phyloP scores from a whole-genome alignment of 2,329 filamentous ascomycete species.

The Ophiobolus disseminans region DNA sequence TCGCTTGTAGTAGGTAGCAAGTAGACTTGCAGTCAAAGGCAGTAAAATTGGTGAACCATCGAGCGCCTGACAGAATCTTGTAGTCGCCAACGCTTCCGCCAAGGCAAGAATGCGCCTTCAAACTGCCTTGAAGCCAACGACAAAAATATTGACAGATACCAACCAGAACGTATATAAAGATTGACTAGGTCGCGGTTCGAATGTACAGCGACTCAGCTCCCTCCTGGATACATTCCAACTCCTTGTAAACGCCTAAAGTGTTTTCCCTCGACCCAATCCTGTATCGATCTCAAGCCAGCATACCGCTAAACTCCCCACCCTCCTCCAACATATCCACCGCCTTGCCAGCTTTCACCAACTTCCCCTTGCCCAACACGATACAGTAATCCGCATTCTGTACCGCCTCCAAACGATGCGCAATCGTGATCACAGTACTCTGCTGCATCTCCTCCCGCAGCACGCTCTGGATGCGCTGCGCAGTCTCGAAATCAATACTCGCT shows the following conservation, averaged over 20 bases:
- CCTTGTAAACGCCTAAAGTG: not conserved
- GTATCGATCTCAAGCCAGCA: slow-evolving; percentile 33
- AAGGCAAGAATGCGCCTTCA: too few species aligned
- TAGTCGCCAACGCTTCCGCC: not conserved
- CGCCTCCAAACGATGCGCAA: slow-evolving; percentile 70
- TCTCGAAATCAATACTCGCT: slow-evolving; percentile 69
- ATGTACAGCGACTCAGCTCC: too few species aligned
- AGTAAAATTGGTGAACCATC: too few species aligned
- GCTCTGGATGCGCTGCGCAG: slow-evolving; percentile 62
- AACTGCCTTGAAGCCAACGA: too few species aligned
- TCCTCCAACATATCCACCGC: slow-evolving; percentile 46
- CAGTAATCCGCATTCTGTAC: slow-evolving; percentile 65
- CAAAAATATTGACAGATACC: too few species aligned
- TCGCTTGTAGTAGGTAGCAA: not conserved
- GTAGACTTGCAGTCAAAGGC: too few species aligned
- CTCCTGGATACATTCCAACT: not conserved
- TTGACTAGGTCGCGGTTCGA: too few species aligned
- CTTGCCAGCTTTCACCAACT: slow-evolving; percentile 49
- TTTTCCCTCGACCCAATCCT: not conserved
- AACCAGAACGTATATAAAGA: too few species aligned
- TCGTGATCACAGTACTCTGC: slow-evolving; percentile 68
- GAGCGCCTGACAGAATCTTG: too few species aligned
- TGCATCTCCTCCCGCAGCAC: slow-evolving; percentile 64
- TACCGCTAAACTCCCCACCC: slow-evolving; percentile 41
- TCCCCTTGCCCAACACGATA: slow-evolving; percentile 61